phyloP scores from a whole-genome alignment of 805 yeast species.

The Zygoascus flipseniorum region DNA sequence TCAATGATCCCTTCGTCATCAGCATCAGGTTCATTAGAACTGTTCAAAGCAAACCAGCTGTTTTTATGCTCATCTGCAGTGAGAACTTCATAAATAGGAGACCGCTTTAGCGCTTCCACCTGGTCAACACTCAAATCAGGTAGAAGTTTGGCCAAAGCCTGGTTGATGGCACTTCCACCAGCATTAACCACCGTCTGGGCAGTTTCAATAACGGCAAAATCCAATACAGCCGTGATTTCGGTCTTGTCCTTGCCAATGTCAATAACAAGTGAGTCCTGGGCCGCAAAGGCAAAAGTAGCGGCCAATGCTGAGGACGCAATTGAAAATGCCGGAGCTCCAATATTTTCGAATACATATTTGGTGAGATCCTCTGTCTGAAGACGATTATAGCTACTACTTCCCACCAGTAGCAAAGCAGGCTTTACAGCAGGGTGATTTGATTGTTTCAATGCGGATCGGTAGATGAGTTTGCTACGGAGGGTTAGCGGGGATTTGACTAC shows the following conservation, averaged over 20 bases:
- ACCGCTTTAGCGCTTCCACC: constrained; percentile 65
- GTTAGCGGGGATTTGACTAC: neutral
- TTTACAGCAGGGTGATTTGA: constrained; percentile 32
- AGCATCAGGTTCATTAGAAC: constrained; percentile 24
- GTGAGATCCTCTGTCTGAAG: constrained; percentile 59
- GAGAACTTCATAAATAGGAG: constrained; percentile 72
- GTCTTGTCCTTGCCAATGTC: constrained; percentile 73
- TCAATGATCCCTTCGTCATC: constrained; percentile 72
- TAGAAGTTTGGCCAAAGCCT: constrained; percentile 40
- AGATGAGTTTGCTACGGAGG: constrained; percentile 37
- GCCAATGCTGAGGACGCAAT: constrained; percentile 61
- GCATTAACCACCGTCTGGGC: constrained; percentile 39
- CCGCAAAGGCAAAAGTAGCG: constrained; percentile 57
- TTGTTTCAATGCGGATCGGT: constrained; percentile 38
- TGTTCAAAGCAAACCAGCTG: constrained; percentile 51
- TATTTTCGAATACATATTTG: constrained; percentile 62
- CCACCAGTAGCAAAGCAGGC: constrained; percentile 55
- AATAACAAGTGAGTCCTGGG: constrained; percentile 61
- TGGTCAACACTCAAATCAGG: constrained; percentile 51
- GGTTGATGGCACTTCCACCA: constrained; percentile 65
- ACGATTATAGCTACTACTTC: constrained; percentile 64
- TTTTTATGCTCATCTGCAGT: constrained; percentile 51
- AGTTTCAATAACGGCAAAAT: constrained; percentile 52
- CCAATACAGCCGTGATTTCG: constrained; percentile 74
- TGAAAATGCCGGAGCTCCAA: constrained; percentile 66